Evolutionary conservation across 192 early-diverging fungal species (phyloP).

Genomic region (Phycomyces nitens): DNA sequence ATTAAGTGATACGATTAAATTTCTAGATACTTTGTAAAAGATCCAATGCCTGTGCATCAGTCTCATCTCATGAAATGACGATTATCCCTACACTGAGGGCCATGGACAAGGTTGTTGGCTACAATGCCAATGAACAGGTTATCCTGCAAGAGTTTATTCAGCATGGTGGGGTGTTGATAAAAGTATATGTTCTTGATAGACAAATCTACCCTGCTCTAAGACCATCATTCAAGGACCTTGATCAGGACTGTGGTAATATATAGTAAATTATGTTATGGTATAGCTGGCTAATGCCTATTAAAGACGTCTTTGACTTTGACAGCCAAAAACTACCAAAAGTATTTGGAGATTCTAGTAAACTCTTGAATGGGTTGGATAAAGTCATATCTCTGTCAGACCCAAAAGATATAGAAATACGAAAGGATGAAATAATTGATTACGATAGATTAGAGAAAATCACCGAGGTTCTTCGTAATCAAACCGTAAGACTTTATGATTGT

Average conservation of each 20-base stretch:
- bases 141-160: conserved; percentile 39
- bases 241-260: conserved; percentile 1
- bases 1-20: too few species aligned
- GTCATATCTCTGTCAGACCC: neutral
- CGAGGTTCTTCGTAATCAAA: conserved; percentile 14
- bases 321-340: conserved; percentile 35
- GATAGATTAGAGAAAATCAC: conserved; percentile 25
- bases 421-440: conserved; percentile 20
- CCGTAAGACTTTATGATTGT: conserved; percentile 12
- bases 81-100: conserved; percentile 14
- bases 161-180: conserved; percentile 37
- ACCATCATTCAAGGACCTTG: conserved; percentile 32
- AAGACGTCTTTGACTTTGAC: conserved; percentile 31
- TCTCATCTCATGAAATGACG: conserved; percentile 35
- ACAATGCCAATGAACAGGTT: conserved; percentile 18
- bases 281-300: neutral
- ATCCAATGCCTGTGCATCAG: conserved; percentile 31
- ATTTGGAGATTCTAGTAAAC: conserved; percentile 14
- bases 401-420: conserved; percentile 10
- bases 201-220: conserved; percentile 18
- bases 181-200: conserved; percentile 33
- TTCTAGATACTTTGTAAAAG: conserved; percentile 37
- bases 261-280: neutral
- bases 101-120: conserved; percentile 9
- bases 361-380: neutral